Evolutionary conservation across 352 stramenopile genomes (phyloP), one percentile per base, ranked within the genome.

Genomic region (Phytophthora vignae): DNA sequence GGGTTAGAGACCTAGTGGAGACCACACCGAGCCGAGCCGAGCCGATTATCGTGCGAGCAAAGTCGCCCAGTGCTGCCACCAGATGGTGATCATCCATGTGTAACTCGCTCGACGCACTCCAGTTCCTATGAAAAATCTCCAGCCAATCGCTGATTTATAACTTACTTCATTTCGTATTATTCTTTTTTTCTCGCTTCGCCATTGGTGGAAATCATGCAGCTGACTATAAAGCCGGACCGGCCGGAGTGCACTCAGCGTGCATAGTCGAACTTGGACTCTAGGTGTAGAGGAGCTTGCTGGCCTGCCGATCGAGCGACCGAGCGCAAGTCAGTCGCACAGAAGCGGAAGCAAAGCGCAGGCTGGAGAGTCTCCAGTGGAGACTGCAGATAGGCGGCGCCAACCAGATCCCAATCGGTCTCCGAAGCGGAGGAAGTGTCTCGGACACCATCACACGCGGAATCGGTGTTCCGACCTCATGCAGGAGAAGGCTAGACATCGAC

Each of bases 171-270:
- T 48, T 54, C 44, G 31, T 52, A 27, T 61, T 44, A 53, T 69
- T 29, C n/a, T 44, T 15, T 12, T 55, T 55, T 55, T 55, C 21
- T 31, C 17, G 49, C 10, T 14, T n/a, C 15, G 7, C 17, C 44
- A 46, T 46, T 9, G 38, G 38, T 19, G 38, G 33, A 64, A 55
- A 64, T 44, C 27, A 15, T 2, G 4, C 19, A 52, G 12, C 29
- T 69, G 29, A 56, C 44, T 67, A 56, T 79, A 74, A 58, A 79
- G 60, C 59, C 73, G 60, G 73, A 79, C 17, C 58, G 1, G 12
- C 33, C 9, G 31, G 31, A 38, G 31, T 38, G 31, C 31, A 38
- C 31, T 38, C 31, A 38, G 31, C 31, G 31, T 48, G 46, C 56
- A 73, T 60, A 67, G 50, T 62, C 36, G 55, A 15, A 50, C 17